Conservation (phyloP, 169 alveolate genomes). For the Babesia ovis region DNA sequence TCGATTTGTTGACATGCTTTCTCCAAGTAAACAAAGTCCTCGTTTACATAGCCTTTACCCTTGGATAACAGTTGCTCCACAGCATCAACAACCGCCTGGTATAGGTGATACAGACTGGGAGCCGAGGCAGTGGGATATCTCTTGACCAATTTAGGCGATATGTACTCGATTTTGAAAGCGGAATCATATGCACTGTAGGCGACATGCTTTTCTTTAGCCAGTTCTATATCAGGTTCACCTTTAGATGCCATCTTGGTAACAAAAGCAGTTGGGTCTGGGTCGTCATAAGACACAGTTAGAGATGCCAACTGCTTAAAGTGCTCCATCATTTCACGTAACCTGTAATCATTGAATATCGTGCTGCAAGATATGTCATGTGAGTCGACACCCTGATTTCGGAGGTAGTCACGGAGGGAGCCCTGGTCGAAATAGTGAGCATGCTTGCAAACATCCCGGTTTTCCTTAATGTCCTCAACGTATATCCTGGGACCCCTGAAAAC, state of each 20-base stretch:
- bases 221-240: background rate
- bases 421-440: background rate
- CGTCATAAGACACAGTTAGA: slow-evolving; percentile 6
- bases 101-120: slow-evolving; percentile 25
- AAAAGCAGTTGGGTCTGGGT: slow-evolving; percentile 35
- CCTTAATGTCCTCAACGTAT: background rate
- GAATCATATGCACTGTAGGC: slow-evolving; percentile 13
- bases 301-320: slow-evolving; percentile 1
- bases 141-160: background rate
- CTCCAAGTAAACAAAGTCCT: background rate
- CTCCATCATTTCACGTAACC: background rate
- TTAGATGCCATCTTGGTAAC: slow-evolving; percentile 2
- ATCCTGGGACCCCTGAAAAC: slow-evolving; percentile 17
- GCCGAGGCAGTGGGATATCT: background rate
- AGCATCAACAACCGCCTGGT: slow-evolving; percentile 9
- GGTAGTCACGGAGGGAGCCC: background rate
- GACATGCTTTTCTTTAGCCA: background rate
- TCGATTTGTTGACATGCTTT: slow-evolving; percentile 11
- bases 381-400: slow-evolving; percentile 8
- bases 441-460: background rate
- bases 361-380: background rate
- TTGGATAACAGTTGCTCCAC: background rate
- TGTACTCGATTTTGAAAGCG: slow-evolving; percentile 7
- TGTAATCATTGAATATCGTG: background rate
- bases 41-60: background rate